Conservation (phyloP, 805 yeast species). For the Diddensiella santjacobensis region DNA sequence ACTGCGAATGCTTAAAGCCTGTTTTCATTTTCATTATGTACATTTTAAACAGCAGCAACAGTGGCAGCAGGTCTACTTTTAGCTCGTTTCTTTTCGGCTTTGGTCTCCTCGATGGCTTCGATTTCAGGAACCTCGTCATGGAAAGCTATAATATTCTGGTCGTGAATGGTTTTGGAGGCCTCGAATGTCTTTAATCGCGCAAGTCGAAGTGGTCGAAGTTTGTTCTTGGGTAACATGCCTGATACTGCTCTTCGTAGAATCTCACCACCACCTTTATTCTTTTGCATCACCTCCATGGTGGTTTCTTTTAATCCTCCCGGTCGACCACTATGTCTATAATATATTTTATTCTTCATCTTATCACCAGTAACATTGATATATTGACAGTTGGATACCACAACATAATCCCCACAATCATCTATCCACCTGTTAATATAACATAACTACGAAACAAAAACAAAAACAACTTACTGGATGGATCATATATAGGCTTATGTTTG, state of each 20-base stretch:
- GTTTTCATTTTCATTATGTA: too few species aligned
- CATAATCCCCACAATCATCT: constrained; percentile 92
- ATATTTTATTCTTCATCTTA: constrained; percentile 72
- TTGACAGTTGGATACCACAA: constrained; percentile 90
- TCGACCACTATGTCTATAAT: constrained; percentile 83
- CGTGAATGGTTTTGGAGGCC: constrained; percentile 84
- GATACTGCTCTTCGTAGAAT: constrained; percentile 81
- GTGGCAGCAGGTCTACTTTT: not conserved
- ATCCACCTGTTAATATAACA: too few species aligned
- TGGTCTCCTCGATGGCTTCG: too few species aligned
- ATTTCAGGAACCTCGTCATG: constrained; percentile 54
- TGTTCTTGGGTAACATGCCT: constrained; percentile 94
- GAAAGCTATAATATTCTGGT: constrained; percentile 75
- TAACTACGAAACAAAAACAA: not conserved
- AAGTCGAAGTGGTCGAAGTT: constrained; percentile 70
- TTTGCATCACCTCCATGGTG: constrained; percentile 73
- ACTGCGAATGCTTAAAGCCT: too few species aligned
- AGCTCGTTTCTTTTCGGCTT: not conserved
- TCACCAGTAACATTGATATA: constrained; percentile 80
- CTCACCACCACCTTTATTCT: constrained; percentile 85
- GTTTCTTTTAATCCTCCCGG: constrained; percentile 86
- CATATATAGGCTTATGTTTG: constrained; percentile 91
- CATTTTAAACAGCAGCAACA: too few species aligned
- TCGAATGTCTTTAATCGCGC: constrained; percentile 84
- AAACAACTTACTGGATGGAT: constrained; percentile 43